phyloP scores from a whole-genome alignment of 257 asterid species.

The Nemophila menziesii region DNA sequence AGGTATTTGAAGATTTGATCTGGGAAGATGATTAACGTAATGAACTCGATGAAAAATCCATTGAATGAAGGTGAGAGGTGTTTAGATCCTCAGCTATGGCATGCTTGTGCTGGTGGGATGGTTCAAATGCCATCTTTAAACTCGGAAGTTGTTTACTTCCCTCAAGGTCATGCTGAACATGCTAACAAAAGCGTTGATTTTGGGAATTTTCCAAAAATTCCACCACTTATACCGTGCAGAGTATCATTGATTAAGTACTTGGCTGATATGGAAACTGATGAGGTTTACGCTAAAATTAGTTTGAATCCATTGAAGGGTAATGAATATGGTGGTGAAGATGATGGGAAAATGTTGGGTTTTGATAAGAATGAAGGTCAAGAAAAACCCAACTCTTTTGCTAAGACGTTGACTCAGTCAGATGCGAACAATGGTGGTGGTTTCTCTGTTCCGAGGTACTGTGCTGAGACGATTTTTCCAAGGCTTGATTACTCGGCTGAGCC shows the following conservation, averaged over 20 bases:
- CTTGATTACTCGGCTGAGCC: slow-evolving; percentile 75
- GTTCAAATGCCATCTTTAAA: slow-evolving; percentile 50
- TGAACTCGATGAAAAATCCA: slow-evolving; percentile 38
- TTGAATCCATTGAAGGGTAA: slow-evolving; percentile 29
- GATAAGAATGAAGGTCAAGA: slow-evolving; percentile 41
- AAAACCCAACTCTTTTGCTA: slow-evolving; percentile 54
- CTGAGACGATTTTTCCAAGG: slow-evolving; percentile 73
- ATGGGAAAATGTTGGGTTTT: slow-evolving; percentile 21
- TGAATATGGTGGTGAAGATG: slow-evolving; percentile 22
- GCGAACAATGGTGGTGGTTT: slow-evolving; percentile 82
- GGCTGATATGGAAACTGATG: slow-evolving; percentile 67
- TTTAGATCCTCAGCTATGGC: slow-evolving; percentile 75
- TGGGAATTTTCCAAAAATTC: slow-evolving; percentile 28
- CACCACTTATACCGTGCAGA: slow-evolving; percentile 40
- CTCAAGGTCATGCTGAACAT: slow-evolving; percentile 76
- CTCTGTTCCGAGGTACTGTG: slow-evolving; percentile 75
- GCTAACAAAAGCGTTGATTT: slow-evolving; percentile 39
- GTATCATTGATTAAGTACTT: slow-evolving; percentile 42
- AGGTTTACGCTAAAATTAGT: slow-evolving; percentile 53
- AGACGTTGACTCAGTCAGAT: slow-evolving; percentile 77
- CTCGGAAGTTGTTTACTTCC: slow-evolving; percentile 53
- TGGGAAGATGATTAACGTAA: slow-evolving; percentile 40
- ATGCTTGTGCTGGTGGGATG: slow-evolving; percentile 91
- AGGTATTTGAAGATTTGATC: slow-evolving; percentile 7
- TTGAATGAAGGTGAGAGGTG: slow-evolving; percentile 39